A percentile compares a stretch with the other conserved stretches of the same genome.
These are phyloP conservation scores for Sambucus nigra DNA, from an alignment of 129 eudicot species.

Conservation along the genomic window DNA sequence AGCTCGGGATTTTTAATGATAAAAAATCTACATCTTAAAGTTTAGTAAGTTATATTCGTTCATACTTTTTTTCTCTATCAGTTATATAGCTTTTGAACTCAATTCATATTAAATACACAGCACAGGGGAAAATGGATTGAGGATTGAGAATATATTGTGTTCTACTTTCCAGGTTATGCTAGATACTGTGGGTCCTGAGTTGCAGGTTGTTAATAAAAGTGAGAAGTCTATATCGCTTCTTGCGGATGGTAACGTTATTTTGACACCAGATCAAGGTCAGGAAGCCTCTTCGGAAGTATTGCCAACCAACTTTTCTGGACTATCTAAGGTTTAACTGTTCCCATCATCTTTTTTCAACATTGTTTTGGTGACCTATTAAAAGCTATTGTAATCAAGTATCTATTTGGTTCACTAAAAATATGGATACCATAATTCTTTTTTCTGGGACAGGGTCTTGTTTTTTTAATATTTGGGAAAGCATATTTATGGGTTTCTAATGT, in stretches of 20 bases:
- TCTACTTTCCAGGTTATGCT: conserved; percentile 67
- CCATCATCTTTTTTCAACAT: conserved; percentile 1
- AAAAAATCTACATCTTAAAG: neutral
- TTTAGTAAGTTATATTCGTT: neutral
- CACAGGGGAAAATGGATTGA: neutral
- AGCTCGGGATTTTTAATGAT: neutral
- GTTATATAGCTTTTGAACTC: too few relatives aligned
- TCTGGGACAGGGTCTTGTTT: too few relatives aligned
- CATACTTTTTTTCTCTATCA: neutral
- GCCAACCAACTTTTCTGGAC: conserved; percentile 80
- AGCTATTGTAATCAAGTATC: too few relatives aligned
- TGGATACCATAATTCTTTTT: too few relatives aligned
- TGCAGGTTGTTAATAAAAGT: conserved; percentile 71
- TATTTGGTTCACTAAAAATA: too few relatives aligned
- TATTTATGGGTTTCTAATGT: too few relatives aligned
- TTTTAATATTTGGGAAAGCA: too few relatives aligned
- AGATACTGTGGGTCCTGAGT: conserved; percentile 86
- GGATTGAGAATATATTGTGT: neutral
- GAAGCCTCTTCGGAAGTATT: conserved; percentile 70
- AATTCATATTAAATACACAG: neutral
- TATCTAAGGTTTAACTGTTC: conserved; percentile 50
- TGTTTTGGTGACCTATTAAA: too few relatives aligned
- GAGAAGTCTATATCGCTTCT: conserved; percentile 66
- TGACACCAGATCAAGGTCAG: conserved; percentile 77
- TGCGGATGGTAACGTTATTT: conserved; percentile 59